These are phyloP conservation scores for Leccinum arenicola DNA, from an alignment of 768 basidiomycete species.

Conservation along the genomic window DNA sequence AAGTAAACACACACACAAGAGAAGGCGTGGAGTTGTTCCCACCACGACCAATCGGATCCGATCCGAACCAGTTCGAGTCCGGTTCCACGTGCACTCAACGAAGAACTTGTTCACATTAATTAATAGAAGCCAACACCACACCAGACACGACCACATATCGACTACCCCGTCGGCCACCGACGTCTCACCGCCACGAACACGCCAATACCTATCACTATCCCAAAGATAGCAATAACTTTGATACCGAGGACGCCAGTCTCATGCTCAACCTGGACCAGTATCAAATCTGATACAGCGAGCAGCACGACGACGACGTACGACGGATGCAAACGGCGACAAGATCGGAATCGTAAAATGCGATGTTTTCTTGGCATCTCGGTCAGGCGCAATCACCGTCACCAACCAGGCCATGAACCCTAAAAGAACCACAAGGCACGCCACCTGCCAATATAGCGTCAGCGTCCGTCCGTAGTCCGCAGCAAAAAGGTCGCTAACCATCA, in stretches of 20 bases:
- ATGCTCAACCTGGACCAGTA: constrained; percentile 57
- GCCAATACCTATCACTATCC: constrained; percentile 40
- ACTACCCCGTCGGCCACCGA: constrained; percentile 13
- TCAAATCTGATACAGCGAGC: constrained; percentile 4
- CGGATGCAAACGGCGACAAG: constrained; percentile 74
- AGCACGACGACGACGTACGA: constrained; percentile 39
- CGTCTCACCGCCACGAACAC: constrained; percentile 44
- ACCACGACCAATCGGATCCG: constrained; percentile 17
- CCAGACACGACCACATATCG: neutral
- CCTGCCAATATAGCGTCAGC: constrained; percentile 18
- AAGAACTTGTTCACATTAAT: neutral
- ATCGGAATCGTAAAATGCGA: constrained; percentile 78
- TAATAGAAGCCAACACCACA: neutral
- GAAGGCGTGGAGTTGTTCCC: constrained; percentile 26
- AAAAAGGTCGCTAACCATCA: constrained; percentile 40
- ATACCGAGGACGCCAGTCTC: constrained; percentile 64
- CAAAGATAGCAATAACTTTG: constrained; percentile 40
- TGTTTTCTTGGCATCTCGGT: constrained; percentile 23
- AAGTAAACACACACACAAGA: neutral
- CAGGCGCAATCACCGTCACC: constrained; percentile 17
- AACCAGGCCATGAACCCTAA: constrained; percentile 22
- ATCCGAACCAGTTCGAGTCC: constrained; percentile 21
- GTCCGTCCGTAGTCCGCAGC: constrained; percentile 3
- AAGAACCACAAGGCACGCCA: constrained; percentile 22
- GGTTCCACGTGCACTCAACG: neutral